These are phyloP conservation scores for Oenanthe sinensis DNA, from an alignment of 129 eudicot species.

Conservation along the genomic window DNA sequence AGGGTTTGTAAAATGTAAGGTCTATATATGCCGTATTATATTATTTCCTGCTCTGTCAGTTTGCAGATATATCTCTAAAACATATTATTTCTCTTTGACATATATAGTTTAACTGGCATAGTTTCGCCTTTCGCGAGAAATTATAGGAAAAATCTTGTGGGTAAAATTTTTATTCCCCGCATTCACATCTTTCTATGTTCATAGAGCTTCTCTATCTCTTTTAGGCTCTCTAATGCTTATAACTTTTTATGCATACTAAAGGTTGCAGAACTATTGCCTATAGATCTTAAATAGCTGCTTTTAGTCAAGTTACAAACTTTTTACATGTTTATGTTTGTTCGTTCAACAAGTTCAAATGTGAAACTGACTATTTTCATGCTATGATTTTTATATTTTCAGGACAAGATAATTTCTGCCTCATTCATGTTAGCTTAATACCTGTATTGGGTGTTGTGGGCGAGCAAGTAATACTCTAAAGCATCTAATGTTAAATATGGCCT, in stretches of 20 bases:
- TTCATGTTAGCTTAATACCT: constrained; percentile 95
- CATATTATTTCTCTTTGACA: neutral
- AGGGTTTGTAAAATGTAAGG: neutral
- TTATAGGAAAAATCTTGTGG: neutral
- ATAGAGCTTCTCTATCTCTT: neutral
- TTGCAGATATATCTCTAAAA: neutral
- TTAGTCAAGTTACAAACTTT: neutral
- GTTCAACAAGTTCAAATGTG: constrained; percentile 4
- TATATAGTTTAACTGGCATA: neutral
- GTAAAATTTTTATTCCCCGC: neutral
- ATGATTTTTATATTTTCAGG: constrained; percentile 34
- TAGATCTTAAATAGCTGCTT: neutral
- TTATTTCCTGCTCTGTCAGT: no score
- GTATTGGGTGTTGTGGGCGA: constrained; percentile 95
- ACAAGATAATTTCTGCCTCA: constrained; percentile 84
- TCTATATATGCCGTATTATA: neutral
- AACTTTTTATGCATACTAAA: neutral
- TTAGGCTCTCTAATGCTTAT: neutral
- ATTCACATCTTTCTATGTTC: no score
- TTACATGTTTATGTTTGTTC: neutral
- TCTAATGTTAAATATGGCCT: constrained; percentile 1
- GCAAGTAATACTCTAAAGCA: constrained; percentile 51
- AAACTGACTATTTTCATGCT: constrained; percentile 4
- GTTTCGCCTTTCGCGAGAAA: neutral
- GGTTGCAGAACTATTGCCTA: neutral